These are phyloP conservation scores for Clonostachys rosea DNA, from an alignment of 2,329 filamentous ascomycete genomes.

Conservation along the genomic window DNA sequence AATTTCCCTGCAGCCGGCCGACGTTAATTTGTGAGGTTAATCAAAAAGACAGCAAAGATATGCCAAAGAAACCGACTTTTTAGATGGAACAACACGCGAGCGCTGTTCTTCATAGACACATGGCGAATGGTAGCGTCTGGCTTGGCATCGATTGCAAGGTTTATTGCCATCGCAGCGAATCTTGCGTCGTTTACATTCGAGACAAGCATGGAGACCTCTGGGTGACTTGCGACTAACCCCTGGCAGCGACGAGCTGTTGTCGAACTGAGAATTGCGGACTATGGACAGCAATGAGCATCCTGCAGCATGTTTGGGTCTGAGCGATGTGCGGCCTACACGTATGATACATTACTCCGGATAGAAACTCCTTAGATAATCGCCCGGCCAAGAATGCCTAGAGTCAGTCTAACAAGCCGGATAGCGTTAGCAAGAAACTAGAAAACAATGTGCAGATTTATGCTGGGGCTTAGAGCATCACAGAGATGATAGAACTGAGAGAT, in stretches of 20 bases:
- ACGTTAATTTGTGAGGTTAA: not conserved
- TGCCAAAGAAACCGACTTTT: not conserved
- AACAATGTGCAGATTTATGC: too few species aligned
- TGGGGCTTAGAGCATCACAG: too few species aligned
- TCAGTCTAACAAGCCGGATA: too few species aligned
- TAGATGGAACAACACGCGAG: not conserved
- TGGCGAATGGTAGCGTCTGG: not conserved
- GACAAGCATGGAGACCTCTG: conserved; percentile 1
- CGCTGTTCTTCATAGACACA: conserved; percentile 1
- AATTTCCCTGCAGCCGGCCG: not conserved
- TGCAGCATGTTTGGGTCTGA: not conserved
- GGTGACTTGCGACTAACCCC: conserved; percentile 11
- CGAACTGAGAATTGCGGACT: conserved; percentile 47
- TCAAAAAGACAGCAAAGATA: not conserved
- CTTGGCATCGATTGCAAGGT: not conserved
- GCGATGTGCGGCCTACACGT: conserved; percentile 12
- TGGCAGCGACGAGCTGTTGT: conserved; percentile 38
- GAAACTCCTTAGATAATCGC: too few species aligned
- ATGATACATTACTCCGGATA: conserved; percentile 33
- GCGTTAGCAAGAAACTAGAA: too few species aligned
- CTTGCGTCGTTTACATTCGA: conserved; percentile 2
- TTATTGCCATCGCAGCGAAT: conserved; percentile 2
- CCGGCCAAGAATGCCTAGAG: too few species aligned
- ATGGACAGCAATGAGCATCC: not conserved
- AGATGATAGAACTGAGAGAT: too few species aligned